These are phyloP conservation scores for Salicornia ramosissima DNA, from an alignment of 148 eudicot genomes.

Conservation along the genomic window DNA sequence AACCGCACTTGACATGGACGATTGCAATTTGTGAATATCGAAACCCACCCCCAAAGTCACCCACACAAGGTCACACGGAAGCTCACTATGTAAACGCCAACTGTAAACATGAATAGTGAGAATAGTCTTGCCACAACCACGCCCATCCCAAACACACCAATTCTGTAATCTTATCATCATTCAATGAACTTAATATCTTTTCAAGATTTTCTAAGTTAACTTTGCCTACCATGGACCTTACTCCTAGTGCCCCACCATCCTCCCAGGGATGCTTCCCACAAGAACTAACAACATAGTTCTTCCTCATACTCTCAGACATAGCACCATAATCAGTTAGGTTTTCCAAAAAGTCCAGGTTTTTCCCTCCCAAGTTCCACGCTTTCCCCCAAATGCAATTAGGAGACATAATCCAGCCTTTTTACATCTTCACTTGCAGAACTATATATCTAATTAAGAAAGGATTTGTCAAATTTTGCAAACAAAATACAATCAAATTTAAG, in stretches of 20 bases:
- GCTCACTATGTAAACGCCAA: neutral
- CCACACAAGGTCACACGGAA: neutral
- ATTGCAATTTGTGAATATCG: neutral
- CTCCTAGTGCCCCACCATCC: neutral
- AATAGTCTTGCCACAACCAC: conserved; percentile 9
- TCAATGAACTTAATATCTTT: neutral
- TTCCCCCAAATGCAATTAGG: neutral
- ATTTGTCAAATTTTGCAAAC: neutral
- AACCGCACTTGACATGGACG: neutral
- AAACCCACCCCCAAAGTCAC: conserved; percentile 2
- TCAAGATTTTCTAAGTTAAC: neutral
- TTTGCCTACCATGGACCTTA: neutral
- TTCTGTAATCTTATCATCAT: neutral
- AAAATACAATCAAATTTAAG: neutral
- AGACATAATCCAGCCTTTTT: neutral
- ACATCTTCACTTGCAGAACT: neutral
- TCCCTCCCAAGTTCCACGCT: neutral
- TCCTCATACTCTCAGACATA: neutral
- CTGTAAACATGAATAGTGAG: neutral
- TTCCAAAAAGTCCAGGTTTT: neutral
- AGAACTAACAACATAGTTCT: neutral
- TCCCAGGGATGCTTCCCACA: neutral
- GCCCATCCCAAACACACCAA: conserved; percentile 10
- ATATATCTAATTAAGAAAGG: neutral
- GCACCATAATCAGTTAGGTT: neutral